phyloP scores from a whole-genome alignment of 805 yeast genomes.

The Kuraishia molischiana region DNA sequence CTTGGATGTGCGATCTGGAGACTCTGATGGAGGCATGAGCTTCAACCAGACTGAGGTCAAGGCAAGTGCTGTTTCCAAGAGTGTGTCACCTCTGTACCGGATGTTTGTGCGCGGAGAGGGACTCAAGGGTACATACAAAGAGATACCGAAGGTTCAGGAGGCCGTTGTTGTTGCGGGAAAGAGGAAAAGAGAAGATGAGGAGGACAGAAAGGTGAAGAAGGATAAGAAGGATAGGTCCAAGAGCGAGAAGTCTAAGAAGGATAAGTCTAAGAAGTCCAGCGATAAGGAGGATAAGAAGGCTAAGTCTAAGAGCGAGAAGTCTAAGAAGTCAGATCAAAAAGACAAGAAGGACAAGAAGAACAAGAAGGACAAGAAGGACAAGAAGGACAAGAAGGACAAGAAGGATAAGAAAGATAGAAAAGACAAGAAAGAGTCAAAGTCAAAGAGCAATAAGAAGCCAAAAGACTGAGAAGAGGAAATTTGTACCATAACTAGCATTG shows the following conservation, averaged over 20 bases:
- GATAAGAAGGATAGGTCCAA: constrained; percentile 11
- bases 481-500: neutral
- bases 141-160: neutral
- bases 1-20: constrained; percentile 40
- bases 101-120: constrained; percentile 89
- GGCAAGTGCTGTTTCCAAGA: constrained; percentile 35
- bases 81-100: constrained; percentile 64
- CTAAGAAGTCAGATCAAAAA: constrained; percentile 12
- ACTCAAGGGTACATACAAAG: constrained; percentile 51
- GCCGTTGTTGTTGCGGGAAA: constrained; percentile 8
- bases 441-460: constrained; percentile 6
- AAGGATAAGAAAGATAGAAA: constrained; percentile 14
- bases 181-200: constrained; percentile 13
- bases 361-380: constrained; percentile 14
- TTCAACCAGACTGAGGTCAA: constrained; percentile 45
- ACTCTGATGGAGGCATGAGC: constrained; percentile 23
- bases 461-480: constrained; percentile 3
- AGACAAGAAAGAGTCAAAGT: constrained; percentile 10
- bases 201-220: constrained; percentile 12
- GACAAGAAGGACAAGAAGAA: constrained; percentile 11
- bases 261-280: constrained; percentile 12
- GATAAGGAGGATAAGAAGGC: constrained; percentile 14
- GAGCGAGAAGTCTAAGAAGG: constrained; percentile 12
- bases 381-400: constrained; percentile 7
- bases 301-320: constrained; percentile 13